phyloP scores from a whole-genome alignment of 495 filamentous ascomycete genomes.

The Neurospora pannonica region DNA sequence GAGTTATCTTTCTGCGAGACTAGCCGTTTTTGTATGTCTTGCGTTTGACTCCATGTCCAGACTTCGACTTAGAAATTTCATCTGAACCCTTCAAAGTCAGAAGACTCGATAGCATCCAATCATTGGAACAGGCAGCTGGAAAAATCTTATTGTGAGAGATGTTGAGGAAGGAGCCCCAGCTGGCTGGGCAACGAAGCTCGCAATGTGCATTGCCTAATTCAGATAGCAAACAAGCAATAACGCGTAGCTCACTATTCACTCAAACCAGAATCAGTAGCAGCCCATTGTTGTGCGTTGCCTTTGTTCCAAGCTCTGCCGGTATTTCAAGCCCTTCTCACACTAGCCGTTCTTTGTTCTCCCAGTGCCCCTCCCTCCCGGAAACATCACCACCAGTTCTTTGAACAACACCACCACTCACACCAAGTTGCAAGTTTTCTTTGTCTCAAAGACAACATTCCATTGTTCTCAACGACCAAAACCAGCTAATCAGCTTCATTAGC shows the following conservation, averaged over 20 bases:
- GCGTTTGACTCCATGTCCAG: not conserved
- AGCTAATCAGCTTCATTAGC: not conserved
- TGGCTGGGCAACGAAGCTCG: not conserved
- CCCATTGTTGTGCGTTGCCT: not conserved
- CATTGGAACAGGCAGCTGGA: not conserved
- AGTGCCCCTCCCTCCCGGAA: not conserved
- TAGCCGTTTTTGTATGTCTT: not conserved
- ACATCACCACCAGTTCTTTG: not conserved
- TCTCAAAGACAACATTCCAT: not conserved
- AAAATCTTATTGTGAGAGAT: not conserved
- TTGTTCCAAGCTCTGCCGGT: not conserved
- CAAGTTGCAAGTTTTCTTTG: not conserved
- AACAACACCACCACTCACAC: not conserved
- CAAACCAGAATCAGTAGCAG: not conserved
- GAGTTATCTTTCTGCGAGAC: not conserved
- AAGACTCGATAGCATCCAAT: not conserved
- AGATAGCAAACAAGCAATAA: not conserved
- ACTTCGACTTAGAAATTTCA: not conserved
- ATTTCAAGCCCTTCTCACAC: not conserved
- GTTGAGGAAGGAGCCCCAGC: not conserved
- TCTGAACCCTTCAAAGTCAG: not conserved
- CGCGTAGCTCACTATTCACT: not conserved
- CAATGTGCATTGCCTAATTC: not conserved
- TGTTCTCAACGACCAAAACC: not conserved
- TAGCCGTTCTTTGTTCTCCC: not conserved